Evolutionary conservation across 2,329 filamentous ascomycete genomes (phyloP), one percentile per base, ranked within the genome.

Genomic region (Ceratocystis cubensis): DNA sequence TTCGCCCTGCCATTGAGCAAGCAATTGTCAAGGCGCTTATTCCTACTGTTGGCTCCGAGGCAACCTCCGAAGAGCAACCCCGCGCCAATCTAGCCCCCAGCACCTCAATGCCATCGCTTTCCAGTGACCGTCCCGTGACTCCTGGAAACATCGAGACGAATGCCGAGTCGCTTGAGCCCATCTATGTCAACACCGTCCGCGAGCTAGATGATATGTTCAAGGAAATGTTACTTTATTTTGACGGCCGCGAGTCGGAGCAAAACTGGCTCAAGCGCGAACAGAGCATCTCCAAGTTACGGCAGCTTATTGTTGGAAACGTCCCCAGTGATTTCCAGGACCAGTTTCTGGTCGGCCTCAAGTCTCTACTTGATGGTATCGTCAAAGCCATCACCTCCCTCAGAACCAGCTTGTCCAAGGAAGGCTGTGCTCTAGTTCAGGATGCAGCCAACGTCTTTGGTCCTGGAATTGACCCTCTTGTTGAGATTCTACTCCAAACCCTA

Each of bases 261-360:
- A 97, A 97, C 73, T 97, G 93, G 93, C 75, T 89, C 71, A 86
- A 88, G 71, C 83, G 93, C 74, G 93, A 97, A 75, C 88, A 93
- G 77, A 87, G 84, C 72, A 82, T 91, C 46, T 82, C 82, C 6
- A 92, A 88, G 70, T 76, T 97, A 62, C 85, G 93, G 64, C 84
- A 85, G 69, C 81, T 96, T 30, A 84, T 90, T 63, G 89, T 88
- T 69, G 93, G 93, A 66, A 97, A 97, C 74, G 88, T 87, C 4
- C 84, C 88, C 0, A 81, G 82, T 30, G 90, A 96, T 69, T 96
- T 88, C 71, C 81, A 84, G 50, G 84, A 86, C 37, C 79, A 82
- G 2, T 96, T 91, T 72, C 73, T 95, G 50, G 76, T 79, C 2
- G 84, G 85, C 22, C 82, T 96, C 68, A 91, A 91, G 71, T 79